Evolutionary conservation across 768 basidiomycete genomes (phyloP).

Genomic region (Kwoniella newhampshirensis): DNA sequence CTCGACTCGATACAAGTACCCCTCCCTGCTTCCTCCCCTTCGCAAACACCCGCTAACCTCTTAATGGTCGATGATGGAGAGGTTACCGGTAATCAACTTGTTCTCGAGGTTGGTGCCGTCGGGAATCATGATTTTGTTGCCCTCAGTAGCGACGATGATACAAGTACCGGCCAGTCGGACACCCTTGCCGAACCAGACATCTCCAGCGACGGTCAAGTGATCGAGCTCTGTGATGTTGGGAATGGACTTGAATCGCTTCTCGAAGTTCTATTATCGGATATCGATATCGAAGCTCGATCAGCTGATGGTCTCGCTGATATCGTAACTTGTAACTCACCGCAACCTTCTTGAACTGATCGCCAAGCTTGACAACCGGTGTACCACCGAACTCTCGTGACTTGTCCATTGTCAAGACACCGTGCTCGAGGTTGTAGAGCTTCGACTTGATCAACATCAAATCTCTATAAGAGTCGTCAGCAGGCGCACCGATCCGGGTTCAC

Average conservation of each 20-base stretch:
- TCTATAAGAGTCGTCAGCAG: conserved; percentile 18
- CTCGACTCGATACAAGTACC: no score
- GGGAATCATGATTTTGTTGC: conserved; percentile 76
- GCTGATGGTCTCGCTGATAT: not conserved
- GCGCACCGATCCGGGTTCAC: conserved; percentile 11
- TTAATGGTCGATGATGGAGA: conserved; percentile 70
- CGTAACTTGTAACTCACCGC: conserved; percentile 31
- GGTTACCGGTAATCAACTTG: conserved; percentile 74
- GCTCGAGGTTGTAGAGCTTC: conserved; percentile 84
- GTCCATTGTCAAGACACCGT: conserved; percentile 79
- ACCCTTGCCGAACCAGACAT: conserved; percentile 84
- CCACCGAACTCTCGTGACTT: conserved; percentile 51
- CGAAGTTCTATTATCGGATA: conserved; percentile 65
- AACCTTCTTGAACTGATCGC: conserved; percentile 95
- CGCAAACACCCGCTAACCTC: not conserved
- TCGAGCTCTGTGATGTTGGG: conserved; percentile 87
- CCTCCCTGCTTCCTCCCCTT: not conserved
- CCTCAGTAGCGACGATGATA: conserved; percentile 81
- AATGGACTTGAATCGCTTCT: conserved; percentile 92
- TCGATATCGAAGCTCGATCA: not conserved
- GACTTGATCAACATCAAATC: conserved; percentile 79
- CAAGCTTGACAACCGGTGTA: conserved; percentile 92
- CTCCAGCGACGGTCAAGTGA: conserved; percentile 88
- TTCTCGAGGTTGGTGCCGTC: conserved; percentile 65
- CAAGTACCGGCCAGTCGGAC: conserved; percentile 77